Percentiles rank a stretch among this genome's conserved stretches.
phyloP scores from a whole-genome alignment of 768 basidiomycete species.

The Tylopilus cervinicoccineus region DNA sequence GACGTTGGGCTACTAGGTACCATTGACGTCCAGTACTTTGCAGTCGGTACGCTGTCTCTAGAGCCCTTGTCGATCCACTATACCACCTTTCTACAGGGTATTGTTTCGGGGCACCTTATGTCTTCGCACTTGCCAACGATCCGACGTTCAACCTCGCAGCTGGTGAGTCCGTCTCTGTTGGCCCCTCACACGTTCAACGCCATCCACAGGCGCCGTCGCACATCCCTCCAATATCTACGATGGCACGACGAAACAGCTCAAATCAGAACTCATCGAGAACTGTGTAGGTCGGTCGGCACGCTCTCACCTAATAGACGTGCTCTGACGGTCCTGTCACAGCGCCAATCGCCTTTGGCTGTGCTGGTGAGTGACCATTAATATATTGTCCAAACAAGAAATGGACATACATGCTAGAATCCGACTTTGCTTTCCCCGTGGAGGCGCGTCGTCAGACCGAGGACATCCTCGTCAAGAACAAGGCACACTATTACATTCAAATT shows the following conservation, averaged over 20 bases:
- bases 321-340: slow-evolving; percentile 29
- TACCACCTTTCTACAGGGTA: slow-evolving; percentile 39
- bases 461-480: slow-evolving; percentile 47
- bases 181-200: neutral
- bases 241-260: slow-evolving; percentile 28
- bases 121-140: slow-evolving; percentile 44
- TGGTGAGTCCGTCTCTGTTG: slow-evolving; percentile 29
- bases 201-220: slow-evolving; percentile 45
- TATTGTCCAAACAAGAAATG: neutral
- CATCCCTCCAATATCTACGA: slow-evolving; percentile 41
- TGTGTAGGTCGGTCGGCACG: slow-evolving; percentile 39
- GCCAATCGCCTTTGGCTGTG: slow-evolving; percentile 52
- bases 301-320: neutral
- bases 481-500: slow-evolving; percentile 52
- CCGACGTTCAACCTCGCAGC: slow-evolving; percentile 38
- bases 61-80: neutral
- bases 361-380: slow-evolving; percentile 34
- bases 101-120: slow-evolving; percentile 55
- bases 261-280: slow-evolving; percentile 44
- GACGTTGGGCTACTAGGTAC: slow-evolving; percentile 8
- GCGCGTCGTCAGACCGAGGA: slow-evolving; percentile 55
- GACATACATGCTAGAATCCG: slow-evolving; percentile 39
- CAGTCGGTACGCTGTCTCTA: slow-evolving; percentile 35
- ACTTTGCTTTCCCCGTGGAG: slow-evolving; percentile 48
- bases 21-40: slow-evolving; percentile 37